Evolutionary conservation across 306 rosid species (phyloP), one percentile per base, ranked within the genome.

Genomic region (Pueraria montana): DNA sequence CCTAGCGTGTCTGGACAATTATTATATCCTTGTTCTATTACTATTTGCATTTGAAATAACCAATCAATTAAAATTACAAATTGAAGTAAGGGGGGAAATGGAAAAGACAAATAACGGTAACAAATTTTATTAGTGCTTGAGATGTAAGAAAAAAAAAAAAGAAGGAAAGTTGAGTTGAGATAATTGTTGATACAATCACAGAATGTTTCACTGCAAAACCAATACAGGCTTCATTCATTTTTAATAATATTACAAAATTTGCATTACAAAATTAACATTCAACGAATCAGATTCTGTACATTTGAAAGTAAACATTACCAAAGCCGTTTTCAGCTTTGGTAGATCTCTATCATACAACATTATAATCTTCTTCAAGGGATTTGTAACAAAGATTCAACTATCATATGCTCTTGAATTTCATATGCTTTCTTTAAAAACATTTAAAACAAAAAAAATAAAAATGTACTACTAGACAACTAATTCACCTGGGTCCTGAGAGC

Each of bases 401-500:
- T 80, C 61, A 85, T 50, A 70, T 48, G 52, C 76, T 83, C 86
- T 86, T 85, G 70, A 77, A 82, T 58, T 77, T 81, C 82, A 84
- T 79, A 67, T 63, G 40, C 81, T 79, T 78, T 72, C 82, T 65
- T 78, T 76, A 26, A 45, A 83, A 68, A 13, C 58, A 45, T 66
- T 7, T 5, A 13, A 45, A 26, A 77, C 18, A n/a, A 11, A 48
- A 46, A 42, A 2, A 38, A 8, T 1, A 20, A 86, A 64, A 73
- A 26, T 46, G 40, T 43, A 52, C 11, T 16, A 24, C 40, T 40
- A 13, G 38, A 78, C 66, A 30, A 59, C 17, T 27, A 43, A n/a
- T 69, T 92, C 92, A 95, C 72, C 99, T 86, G 36, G 99, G 99
- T 68, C 99, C 99, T 13, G 99, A 95, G 63, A 95, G 98, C 78